phyloP scores from a whole-genome alignment of 805 yeast species.

The Hanseniaspora clermontiae region DNA sequence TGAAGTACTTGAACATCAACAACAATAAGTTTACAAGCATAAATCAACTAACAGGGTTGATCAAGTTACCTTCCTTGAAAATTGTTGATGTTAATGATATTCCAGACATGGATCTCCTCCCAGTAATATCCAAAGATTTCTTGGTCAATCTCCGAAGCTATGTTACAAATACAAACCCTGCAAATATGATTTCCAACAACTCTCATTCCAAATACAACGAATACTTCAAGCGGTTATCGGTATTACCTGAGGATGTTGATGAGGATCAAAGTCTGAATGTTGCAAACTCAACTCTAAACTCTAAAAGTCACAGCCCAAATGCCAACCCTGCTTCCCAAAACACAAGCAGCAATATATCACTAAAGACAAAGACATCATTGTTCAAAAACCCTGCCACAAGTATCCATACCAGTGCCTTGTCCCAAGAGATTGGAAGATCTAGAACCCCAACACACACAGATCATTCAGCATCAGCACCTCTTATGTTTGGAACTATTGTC shows the following conservation, averaged over 20 bases:
- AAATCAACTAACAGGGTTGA: conserved; percentile 41
- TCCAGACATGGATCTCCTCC: conserved; percentile 35
- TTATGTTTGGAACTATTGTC: background rate
- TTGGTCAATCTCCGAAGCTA: conserved; percentile 4
- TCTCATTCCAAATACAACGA: conserved; percentile 39
- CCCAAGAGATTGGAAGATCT: conserved; percentile 11
- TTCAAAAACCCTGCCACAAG: conserved; percentile 1
- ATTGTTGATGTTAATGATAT: conserved; percentile 48
- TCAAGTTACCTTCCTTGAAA: conserved; percentile 39
- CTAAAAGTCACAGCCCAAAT: background rate
- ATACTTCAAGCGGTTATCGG: conserved; percentile 52
- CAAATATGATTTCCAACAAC: conserved; percentile 13
- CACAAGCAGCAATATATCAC: background rate
- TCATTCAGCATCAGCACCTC: background rate
- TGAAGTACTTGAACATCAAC: conserved; percentile 50
- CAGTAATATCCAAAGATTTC: conserved; percentile 25
- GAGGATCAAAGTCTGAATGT: conserved; percentile 2
- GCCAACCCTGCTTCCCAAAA: background rate
- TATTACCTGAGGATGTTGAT: conserved; percentile 40
- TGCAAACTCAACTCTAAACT: background rate
- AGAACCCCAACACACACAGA: conserved; percentile 9
- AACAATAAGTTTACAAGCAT: conserved; percentile 38
- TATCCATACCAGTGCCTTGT: background rate
- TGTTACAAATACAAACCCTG: conserved; percentile 16
- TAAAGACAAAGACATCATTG: conserved; percentile 8